Evolutionary conservation across 1,284 basidiomycete species (phyloP).

Genomic region (Fereydounia khargensis): DNA sequence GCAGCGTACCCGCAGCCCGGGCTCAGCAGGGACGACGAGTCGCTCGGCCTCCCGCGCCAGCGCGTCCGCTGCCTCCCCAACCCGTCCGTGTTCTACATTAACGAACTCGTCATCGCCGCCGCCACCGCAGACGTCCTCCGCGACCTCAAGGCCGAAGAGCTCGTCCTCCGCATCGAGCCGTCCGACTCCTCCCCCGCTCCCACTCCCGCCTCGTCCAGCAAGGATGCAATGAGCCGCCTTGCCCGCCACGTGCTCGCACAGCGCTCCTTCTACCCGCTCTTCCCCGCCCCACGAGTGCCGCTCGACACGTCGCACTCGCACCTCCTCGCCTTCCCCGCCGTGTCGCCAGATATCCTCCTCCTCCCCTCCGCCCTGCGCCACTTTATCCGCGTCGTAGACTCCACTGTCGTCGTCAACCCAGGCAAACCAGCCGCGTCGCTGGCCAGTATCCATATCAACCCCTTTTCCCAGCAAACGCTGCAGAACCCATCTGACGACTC

Average conservation of each 20-base stretch:
- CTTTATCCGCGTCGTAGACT: conserved; percentile 64
- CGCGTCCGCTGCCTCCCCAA: conserved; percentile 79
- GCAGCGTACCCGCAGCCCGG: conserved; percentile 83
- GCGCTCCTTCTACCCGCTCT: conserved; percentile 91
- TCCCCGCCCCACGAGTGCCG: conserved; percentile 68
- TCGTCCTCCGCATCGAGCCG: conserved; percentile 67
- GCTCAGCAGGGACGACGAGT: conserved; percentile 60
- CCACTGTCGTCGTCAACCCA: conserved; percentile 70
- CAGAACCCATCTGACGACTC: background rate
- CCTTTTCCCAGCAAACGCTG: conserved; percentile 2
- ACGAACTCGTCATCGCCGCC: conserved; percentile 75
- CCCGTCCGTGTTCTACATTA: conserved; percentile 78
- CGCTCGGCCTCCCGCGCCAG: conserved; percentile 54
- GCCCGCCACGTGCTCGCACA: conserved; percentile 77
- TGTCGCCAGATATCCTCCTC: conserved; percentile 76
- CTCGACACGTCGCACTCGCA: conserved; percentile 45
- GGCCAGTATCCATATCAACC: conserved; percentile 12
- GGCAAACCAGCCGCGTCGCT: conserved; percentile 7
- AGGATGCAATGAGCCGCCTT: conserved; percentile 17
- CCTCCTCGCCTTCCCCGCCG: conserved; percentile 31
- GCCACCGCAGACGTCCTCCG: conserved; percentile 83
- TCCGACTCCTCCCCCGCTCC: background rate
- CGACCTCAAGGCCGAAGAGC: conserved; percentile 81
- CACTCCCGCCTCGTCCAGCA: conserved; percentile 46
- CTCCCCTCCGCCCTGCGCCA: conserved; percentile 65